phyloP scores from a whole-genome alignment of 208 protist genomes.

The Leptomonas pyrrhocoris region DNA sequence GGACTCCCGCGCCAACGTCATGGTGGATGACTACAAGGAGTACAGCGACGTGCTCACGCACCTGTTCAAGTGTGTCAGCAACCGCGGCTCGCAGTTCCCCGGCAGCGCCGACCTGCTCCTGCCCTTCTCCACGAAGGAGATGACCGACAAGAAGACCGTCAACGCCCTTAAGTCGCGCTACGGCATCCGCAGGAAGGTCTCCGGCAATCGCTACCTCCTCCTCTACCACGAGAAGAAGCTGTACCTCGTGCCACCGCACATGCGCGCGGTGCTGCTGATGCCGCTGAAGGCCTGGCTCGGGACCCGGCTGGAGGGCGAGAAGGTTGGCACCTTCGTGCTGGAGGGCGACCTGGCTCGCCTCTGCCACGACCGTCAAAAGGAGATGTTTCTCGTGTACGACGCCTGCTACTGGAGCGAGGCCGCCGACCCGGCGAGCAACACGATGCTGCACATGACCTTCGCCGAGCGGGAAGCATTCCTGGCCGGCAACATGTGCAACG shows the following conservation, averaged over 20 bases:
- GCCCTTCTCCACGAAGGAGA: conserved; percentile 71
- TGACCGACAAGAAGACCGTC: conserved; percentile 74
- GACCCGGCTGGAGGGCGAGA: conserved; percentile 34
- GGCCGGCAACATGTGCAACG: conserved; percentile 45
- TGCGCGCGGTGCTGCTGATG: conserved; percentile 75
- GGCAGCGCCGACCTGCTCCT: conserved; percentile 50
- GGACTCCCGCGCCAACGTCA: conserved; percentile 54
- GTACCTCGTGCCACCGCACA: conserved; percentile 80
- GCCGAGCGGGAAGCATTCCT: conserved; percentile 64
- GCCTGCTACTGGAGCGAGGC: conserved; percentile 77
- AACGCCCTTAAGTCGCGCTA: conserved; percentile 63
- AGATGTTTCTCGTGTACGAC: conserved; percentile 82
- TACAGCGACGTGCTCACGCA: conserved; percentile 66
- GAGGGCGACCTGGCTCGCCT: conserved; percentile 73
- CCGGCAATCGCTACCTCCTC: conserved; percentile 62
- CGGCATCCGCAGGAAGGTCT: conserved; percentile 66
- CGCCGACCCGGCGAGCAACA: conserved; percentile 43
- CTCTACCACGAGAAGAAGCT: conserved; percentile 43
- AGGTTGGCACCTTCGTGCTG: conserved; percentile 62
- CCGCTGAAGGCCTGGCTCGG: conserved; percentile 67
- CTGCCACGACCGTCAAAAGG: conserved; percentile 47
- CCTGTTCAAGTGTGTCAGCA: conserved; percentile 64
- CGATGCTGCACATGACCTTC: conserved; percentile 66
- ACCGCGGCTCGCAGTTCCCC: conserved; percentile 62
- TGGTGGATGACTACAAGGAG: conserved; percentile 76